Evolutionary conservation across 2,329 filamentous ascomycete species (phyloP).

Genomic region (Monosporascus sp.): DNA sequence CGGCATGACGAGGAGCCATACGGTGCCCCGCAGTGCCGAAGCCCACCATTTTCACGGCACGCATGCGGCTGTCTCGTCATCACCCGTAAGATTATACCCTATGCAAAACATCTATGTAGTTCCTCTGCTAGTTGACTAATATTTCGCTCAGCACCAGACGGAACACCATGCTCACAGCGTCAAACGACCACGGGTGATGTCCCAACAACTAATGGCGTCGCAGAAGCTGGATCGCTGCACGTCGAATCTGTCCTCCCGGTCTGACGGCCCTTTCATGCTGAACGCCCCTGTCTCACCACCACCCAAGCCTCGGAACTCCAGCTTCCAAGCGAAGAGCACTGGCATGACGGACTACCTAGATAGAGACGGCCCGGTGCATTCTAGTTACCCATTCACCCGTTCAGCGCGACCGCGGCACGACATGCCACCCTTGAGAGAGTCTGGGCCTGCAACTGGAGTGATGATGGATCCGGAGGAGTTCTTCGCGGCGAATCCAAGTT

Average conservation of each 20-base stretch:
- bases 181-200: slow-evolving; percentile 30
- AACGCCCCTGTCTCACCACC: slow-evolving; percentile 31
- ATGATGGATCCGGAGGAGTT: slow-evolving; percentile 36
- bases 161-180: slow-evolving; percentile 21
- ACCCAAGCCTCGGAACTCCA: slow-evolving; percentile 18
- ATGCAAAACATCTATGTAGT: slow-evolving; percentile 4
- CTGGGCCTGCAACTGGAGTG: slow-evolving; percentile 20
- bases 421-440: slow-evolving; percentile 34
- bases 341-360: slow-evolving; percentile 26
- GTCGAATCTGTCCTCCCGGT: slow-evolving; percentile 36
- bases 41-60: slow-evolving; percentile 15
- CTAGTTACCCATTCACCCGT: slow-evolving; percentile 16
- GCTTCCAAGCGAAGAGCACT: slow-evolving; percentile 13
- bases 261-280: slow-evolving; percentile 33
- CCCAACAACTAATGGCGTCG: slow-evolving; percentile 26
- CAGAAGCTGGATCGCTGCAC: slow-evolving; percentile 40
- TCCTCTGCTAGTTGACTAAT: slow-evolving; percentile 14
- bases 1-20: slow-evolving; percentile 23
- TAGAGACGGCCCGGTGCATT: slow-evolving; percentile 25
- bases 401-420: slow-evolving; percentile 22
- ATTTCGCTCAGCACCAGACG: slow-evolving; percentile 18
- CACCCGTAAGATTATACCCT: slow-evolving; percentile 23
- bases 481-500: slow-evolving; percentile 23
- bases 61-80: slow-evolving; percentile 13
- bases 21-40: slow-evolving; percentile 22